Evolutionary conservation across 1,284 basidiomycete genomes (phyloP).

Genomic region (Wolfiporia cocos): DNA sequence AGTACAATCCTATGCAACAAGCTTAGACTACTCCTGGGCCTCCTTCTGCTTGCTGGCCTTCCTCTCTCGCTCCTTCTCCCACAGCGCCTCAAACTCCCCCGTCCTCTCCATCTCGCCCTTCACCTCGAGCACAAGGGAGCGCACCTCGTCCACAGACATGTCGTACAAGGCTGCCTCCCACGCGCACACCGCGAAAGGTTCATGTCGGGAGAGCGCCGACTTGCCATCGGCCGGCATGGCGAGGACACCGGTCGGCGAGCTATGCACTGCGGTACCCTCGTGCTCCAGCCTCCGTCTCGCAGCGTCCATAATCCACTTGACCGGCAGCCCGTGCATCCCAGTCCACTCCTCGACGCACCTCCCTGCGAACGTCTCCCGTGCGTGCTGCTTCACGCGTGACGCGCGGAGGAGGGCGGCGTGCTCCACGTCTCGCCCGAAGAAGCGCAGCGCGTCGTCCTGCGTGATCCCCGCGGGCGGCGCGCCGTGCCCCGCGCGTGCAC

Average conservation of each 20-base stretch:
- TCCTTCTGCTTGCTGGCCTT: too few relatives aligned
- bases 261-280: neutral
- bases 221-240: neutral
- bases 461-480: slow-evolving; percentile 3
- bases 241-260: neutral
- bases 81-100: slow-evolving; percentile 17
- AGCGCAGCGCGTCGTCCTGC: slow-evolving; percentile 39
- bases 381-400: slow-evolving; percentile 25
- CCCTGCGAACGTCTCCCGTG: slow-evolving; percentile 46
- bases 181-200: slow-evolving; percentile 5
- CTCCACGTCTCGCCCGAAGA: slow-evolving; percentile 48
- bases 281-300: slow-evolving; percentile 31
- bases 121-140: slow-evolving; percentile 16
- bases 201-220: neutral
- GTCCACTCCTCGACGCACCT: slow-evolving; percentile 48
- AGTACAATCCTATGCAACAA: too few relatives aligned
- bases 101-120: slow-evolving; percentile 22
- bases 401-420: slow-evolving; percentile 34
- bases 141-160: slow-evolving; percentile 22
- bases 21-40: too few relatives aligned
- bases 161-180: slow-evolving; percentile 23
- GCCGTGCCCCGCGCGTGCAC: slow-evolving; percentile 8
- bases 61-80: slow-evolving; percentile 16
- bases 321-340: slow-evolving; percentile 38
- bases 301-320: slow-evolving; percentile 45